Percentiles rank a stretch among this genome's conserved stretches.
These are phyloP conservation scores for Przewalskia tangutica DNA, from an alignment of 257 asterid species.

Conservation along the genomic window DNA sequence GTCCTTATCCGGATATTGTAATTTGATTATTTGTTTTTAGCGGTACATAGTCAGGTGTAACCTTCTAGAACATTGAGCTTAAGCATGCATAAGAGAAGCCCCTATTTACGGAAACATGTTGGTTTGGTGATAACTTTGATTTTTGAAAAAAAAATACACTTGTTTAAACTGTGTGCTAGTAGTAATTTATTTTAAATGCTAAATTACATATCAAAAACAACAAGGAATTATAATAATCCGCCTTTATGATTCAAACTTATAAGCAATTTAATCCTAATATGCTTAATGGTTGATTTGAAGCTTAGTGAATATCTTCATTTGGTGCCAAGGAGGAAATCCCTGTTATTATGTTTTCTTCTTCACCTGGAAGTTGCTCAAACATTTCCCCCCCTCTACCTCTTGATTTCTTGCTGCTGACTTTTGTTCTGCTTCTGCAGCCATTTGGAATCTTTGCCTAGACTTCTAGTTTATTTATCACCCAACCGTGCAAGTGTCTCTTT, in stretches of 20 bases:
- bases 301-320: too few relatives aligned
- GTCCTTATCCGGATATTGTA: conserved; percentile 4
- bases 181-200: background rate
- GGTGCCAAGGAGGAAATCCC: too few relatives aligned
- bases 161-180: background rate
- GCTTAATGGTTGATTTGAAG: too few relatives aligned
- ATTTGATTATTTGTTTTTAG: background rate
- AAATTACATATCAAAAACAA: background rate
- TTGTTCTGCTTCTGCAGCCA: too few relatives aligned
- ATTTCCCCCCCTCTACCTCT: too few relatives aligned
- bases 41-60: background rate
- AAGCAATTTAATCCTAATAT: too few relatives aligned
- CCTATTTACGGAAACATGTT: background rate
- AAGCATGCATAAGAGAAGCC: background rate
- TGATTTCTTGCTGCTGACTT: too few relatives aligned
- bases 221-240: background rate
- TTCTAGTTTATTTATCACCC: background rate
- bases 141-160: background rate
- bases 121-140: background rate
- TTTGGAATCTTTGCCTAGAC: too few relatives aligned
- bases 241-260: too few relatives aligned
- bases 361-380: too few relatives aligned
- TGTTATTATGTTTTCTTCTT: too few relatives aligned
- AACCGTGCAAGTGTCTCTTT: background rate
- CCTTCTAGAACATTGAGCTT: background rate